These are phyloP conservation scores for Nakazawaea ernobii DNA, from an alignment of 805 yeast species.

Conservation along the genomic window DNA sequence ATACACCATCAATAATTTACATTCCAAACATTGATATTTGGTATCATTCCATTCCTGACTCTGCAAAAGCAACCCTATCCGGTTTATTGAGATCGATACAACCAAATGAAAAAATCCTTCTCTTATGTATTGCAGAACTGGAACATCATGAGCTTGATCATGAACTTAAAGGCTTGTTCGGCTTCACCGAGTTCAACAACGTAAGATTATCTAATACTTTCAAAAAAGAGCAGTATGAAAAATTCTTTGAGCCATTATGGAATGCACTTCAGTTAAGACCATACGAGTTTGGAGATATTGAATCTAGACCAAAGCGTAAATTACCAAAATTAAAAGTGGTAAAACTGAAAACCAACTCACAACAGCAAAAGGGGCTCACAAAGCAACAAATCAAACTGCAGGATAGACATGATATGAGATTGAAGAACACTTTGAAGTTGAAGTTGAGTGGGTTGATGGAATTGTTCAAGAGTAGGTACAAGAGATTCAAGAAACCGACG, in stretches of 20 bases:
- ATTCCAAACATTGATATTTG: conserved; percentile 82
- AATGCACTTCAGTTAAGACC: conserved; percentile 64
- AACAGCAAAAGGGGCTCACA: conserved; percentile 18
- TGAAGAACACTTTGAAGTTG: conserved; percentile 80
- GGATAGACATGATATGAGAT: conserved; percentile 65
- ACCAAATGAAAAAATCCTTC: conserved; percentile 65
- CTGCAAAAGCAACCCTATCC: conserved; percentile 67
- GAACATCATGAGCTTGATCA: conserved; percentile 25
- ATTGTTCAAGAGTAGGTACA: conserved; percentile 77
- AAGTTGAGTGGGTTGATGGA: conserved; percentile 88
- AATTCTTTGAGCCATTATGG: conserved; percentile 52
- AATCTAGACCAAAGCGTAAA: conserved; percentile 48
- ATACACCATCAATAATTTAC: conserved; percentile 79
- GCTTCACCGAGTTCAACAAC: conserved; percentile 42
- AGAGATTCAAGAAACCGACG: conserved; percentile 84
- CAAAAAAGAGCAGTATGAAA: conserved; percentile 35
- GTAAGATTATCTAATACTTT: conserved; percentile 40
- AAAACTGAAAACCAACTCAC: conserved; percentile 6
- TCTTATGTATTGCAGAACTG: conserved; percentile 66
- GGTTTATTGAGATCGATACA: conserved; percentile 63
- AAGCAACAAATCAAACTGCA: conserved; percentile 43
- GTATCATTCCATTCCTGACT: conserved; percentile 58
- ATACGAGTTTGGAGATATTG: conserved; percentile 58
- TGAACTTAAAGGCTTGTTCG: conserved; percentile 53
- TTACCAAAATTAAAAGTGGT: conserved; percentile 32